These are phyloP conservation scores for Agroathelia rolfsii DNA, from an alignment of 1,284 basidiomycete genomes.

Conservation along the genomic window DNA sequence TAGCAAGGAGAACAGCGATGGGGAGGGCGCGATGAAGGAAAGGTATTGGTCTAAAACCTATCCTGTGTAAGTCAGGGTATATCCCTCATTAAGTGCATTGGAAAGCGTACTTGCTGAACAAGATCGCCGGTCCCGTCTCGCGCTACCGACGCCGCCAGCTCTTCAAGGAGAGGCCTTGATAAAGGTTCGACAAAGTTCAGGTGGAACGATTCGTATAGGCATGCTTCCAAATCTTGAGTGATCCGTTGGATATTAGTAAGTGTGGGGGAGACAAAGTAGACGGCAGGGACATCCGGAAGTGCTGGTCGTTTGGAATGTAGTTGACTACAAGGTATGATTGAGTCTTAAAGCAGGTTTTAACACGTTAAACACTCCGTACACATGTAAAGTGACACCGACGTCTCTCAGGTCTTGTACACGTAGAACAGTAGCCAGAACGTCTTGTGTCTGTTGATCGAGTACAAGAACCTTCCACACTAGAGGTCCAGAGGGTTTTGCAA, in stretches of 20 bases:
- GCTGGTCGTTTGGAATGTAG: constrained; percentile 85
- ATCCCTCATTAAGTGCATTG: constrained; percentile 1
- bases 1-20: constrained; percentile 89
- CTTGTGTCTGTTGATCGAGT: constrained; percentile 91
- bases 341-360: constrained; percentile 5
- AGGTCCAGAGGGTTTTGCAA: constrained; percentile 50
- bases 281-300: constrained; percentile 90
- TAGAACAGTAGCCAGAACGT: constrained; percentile 90
- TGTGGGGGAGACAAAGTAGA: constrained; percentile 95
- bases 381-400: constrained; percentile 93
- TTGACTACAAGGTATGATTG: constrained; percentile 47
- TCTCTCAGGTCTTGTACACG: constrained; percentile 95
- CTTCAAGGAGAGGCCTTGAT: constrained; percentile 83
- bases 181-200: constrained; percentile 93
- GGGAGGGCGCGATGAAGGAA: constrained; percentile 92
- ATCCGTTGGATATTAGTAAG: constrained; percentile 81
- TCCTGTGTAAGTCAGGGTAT: constrained; percentile 6
- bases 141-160: constrained; percentile 85
- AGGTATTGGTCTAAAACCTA: constrained; percentile 94
- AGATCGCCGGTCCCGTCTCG: constrained; percentile 77
- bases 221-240: constrained; percentile 80
- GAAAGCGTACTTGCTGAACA: constrained; percentile 57
- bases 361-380: constrained; percentile 45
- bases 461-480: constrained; percentile 96
- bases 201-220: constrained; percentile 88